phyloP scores from a whole-genome alignment of 129 eudicot species.

The Flaveria linearis region DNA sequence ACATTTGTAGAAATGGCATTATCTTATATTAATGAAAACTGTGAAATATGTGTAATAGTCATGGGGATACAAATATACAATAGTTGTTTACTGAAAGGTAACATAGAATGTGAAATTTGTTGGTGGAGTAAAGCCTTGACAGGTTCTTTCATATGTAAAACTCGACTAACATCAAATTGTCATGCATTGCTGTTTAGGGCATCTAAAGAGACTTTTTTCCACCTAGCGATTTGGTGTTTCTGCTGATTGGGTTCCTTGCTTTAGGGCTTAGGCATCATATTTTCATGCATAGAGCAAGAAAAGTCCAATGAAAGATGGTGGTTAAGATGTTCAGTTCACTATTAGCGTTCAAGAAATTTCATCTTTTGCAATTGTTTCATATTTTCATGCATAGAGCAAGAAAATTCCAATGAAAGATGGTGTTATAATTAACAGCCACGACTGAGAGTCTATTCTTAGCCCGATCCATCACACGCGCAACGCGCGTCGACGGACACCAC shows the following conservation, averaged over 20 bases:
- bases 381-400: no score
- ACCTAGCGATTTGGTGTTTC: conserved; percentile 5
- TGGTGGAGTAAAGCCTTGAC: conserved; percentile 10
- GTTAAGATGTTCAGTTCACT: no score
- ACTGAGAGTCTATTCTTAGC: no score
- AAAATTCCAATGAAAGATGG: conserved; percentile 7
- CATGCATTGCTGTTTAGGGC: neutral
- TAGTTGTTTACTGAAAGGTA: neutral
- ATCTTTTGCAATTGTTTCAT: no score
- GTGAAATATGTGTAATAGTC: conserved; percentile 6
- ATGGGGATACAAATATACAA: neutral
- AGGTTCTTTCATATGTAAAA: conserved; percentile 4
- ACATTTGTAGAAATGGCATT: neutral
- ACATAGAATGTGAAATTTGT: neutral
- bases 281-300: no score
- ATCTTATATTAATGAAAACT: neutral
- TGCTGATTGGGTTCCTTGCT: conserved; percentile 10
- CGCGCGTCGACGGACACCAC: no score
- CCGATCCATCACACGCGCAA: no score
- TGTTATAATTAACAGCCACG: no score
- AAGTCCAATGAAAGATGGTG: no score
- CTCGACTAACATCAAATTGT: neutral
- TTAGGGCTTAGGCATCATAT: neutral
- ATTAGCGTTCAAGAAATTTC: no score
- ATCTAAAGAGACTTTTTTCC: neutral